A percentile compares a stretch with the other conserved stretches of the same genome.
These are phyloP conservation scores for Alternaria novae-zelandiae DNA, from an alignment of 2,329 filamentous ascomycete species.

Conservation along the genomic window DNA sequence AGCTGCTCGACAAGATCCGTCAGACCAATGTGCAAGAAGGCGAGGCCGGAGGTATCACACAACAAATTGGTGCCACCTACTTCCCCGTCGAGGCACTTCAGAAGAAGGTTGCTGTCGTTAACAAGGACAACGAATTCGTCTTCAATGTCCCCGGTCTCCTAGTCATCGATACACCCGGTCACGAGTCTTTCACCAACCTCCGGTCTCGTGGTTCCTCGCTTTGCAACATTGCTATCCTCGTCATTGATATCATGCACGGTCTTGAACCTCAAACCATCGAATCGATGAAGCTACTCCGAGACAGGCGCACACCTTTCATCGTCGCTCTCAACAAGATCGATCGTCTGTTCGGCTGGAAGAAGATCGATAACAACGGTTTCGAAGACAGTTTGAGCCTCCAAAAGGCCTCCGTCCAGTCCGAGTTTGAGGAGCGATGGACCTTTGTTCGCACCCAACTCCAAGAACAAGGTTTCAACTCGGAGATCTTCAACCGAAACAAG, in stretches of 20 bases:
- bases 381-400: slow-evolving; percentile 88
- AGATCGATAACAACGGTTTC: slow-evolving; percentile 98
- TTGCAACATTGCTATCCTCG: slow-evolving; percentile 98
- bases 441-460: slow-evolving; percentile 93
- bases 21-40: slow-evolving; percentile 99
- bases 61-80: slow-evolving; percentile 99
- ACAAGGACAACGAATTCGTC: slow-evolving; percentile 86
- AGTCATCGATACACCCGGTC: slow-evolving; percentile 97
- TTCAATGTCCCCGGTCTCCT: slow-evolving; percentile 97
- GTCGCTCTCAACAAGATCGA: slow-evolving; percentile 99
- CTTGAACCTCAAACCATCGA: slow-evolving; percentile 96
- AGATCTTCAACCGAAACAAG: slow-evolving; percentile 97
- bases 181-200: slow-evolving; percentile 99
- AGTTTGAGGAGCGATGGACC: slow-evolving; percentile 88
- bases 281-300: slow-evolving; percentile 92
- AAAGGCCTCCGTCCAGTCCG: slow-evolving; percentile 90
- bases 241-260: slow-evolving; percentile 99
- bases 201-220: slow-evolving; percentile 96
- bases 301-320: slow-evolving; percentile 96
- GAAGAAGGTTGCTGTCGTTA: slow-evolving; percentile 93
- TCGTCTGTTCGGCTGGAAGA: slow-evolving; percentile 98
- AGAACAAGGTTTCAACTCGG: slow-evolving; percentile 97
- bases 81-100: slow-evolving; percentile 93
- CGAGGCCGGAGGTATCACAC: slow-evolving; percentile 98
- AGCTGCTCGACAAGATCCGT: slow-evolving; percentile 96